phyloP scores from a whole-genome alignment of 2,329 filamentous ascomycete species.

The Colletotrichum abscissum region DNA sequence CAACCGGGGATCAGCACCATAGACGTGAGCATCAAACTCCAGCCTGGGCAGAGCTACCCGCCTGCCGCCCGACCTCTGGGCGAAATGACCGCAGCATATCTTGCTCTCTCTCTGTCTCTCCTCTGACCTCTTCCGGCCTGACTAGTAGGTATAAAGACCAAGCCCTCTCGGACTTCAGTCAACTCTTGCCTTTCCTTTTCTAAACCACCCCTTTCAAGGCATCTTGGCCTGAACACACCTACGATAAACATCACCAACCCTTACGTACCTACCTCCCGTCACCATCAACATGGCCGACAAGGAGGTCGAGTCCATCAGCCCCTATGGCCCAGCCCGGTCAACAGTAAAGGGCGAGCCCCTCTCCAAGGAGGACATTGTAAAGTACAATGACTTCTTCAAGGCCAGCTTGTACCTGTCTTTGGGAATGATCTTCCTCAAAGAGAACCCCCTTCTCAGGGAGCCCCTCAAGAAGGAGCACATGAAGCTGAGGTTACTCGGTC shows the following conservation, averaged over 20 bases:
- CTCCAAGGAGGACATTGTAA: conserved; percentile 72
- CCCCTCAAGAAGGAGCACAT: conserved; percentile 76
- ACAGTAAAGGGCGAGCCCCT: conserved; percentile 73
- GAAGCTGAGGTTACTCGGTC: conserved; percentile 79
- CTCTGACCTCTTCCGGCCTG: neutral
- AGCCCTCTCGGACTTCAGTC: neutral
- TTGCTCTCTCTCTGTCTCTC: neutral
- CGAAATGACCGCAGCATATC: neutral
- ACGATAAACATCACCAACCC: neutral
- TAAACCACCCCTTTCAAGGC: conserved; percentile 23
- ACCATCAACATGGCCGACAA: conserved; percentile 38
- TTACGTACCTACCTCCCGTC: conserved; percentile 8
- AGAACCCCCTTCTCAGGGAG: conserved; percentile 78
- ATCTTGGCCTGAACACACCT: conserved; percentile 42
- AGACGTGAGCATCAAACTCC: conserved; percentile 2
- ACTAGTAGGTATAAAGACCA: conserved; percentile 28
- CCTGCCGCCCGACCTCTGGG: conserved; percentile 6
- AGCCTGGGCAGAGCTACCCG: conserved; percentile 5
- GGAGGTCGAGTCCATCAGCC: conserved; percentile 67
- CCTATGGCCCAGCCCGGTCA: conserved; percentile 74
- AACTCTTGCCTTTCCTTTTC: neutral
- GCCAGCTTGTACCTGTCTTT: conserved; percentile 80
- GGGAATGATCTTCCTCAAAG: conserved; percentile 83
- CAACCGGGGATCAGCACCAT: conserved; percentile 17
- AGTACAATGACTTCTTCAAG: conserved; percentile 79